phyloP scores from a whole-genome alignment of 805 yeast genomes.

The Ogataea nonfermentans region DNA sequence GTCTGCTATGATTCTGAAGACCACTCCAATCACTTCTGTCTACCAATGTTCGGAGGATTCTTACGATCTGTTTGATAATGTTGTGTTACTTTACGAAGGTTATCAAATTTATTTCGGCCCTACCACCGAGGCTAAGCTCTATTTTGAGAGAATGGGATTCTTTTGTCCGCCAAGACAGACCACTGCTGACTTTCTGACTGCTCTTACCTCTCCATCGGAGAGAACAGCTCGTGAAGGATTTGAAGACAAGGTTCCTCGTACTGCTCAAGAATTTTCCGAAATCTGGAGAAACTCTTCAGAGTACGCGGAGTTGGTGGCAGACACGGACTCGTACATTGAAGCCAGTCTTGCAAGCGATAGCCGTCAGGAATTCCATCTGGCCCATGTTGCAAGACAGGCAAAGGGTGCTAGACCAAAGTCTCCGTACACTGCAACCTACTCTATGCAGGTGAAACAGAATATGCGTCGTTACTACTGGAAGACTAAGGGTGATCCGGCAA shows the following conservation, averaged over 20 bases:
- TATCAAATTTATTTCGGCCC: slow-evolving; percentile 38
- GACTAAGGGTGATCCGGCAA: slow-evolving; percentile 48
- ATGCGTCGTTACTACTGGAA: slow-evolving; percentile 48
- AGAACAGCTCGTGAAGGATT: slow-evolving; percentile 31
- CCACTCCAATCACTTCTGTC: slow-evolving; percentile 48
- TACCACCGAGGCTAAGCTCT: slow-evolving; percentile 33
- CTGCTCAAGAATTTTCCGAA: slow-evolving; percentile 39
- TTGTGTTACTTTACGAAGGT: slow-evolving; percentile 38
- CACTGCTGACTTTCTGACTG: slow-evolving; percentile 42
- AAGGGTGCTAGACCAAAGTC: slow-evolving; percentile 45
- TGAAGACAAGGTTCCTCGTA: slow-evolving; percentile 37
- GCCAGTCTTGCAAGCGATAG: slow-evolving; percentile 5
- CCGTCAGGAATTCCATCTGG: slow-evolving; percentile 28
- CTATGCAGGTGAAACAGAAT: slow-evolving; percentile 50
- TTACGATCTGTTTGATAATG: slow-evolving; percentile 40
- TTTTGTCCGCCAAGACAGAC: slow-evolving; percentile 41
- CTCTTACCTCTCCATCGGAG: slow-evolving; percentile 31
- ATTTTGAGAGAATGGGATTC: slow-evolving; percentile 38
- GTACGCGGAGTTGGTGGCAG: slow-evolving; percentile 30
- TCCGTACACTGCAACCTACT: slow-evolving; percentile 52
- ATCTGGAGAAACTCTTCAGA: slow-evolving; percentile 37
- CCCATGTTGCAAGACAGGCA: slow-evolving; percentile 45
- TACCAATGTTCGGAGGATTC: slow-evolving; percentile 39
- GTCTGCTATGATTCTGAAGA: slow-evolving; percentile 42
- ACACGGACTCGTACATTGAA: slow-evolving; percentile 33